Conservation (phyloP, 2,329 filamentous ascomycete species). For the Grosmannia penicillata region DNA sequence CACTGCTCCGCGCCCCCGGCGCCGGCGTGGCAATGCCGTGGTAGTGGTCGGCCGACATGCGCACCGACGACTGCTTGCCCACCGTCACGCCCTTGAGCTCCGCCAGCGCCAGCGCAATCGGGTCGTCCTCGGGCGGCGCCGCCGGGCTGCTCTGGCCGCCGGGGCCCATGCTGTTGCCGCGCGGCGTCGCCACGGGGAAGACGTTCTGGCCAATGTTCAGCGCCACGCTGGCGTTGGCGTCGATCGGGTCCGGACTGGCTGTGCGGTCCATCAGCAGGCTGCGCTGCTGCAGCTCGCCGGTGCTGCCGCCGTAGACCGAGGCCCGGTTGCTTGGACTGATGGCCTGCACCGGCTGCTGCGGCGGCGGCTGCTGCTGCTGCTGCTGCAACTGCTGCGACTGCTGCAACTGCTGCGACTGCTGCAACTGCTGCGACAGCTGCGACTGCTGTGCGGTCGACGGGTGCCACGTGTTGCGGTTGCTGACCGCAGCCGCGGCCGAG, state of each 20-base stretch:
- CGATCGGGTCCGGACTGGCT: conserved; percentile 69
- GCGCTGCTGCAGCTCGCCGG: conserved; percentile 15
- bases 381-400: conserved; percentile 6
- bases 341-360: neutral
- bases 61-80: conserved; percentile 60
- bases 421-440: conserved; percentile 8
- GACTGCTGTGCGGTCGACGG: conserved; percentile 15
- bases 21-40: conserved; percentile 82
- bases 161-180: conserved; percentile 22
- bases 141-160: conserved; percentile 15
- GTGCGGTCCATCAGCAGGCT: conserved; percentile 26
- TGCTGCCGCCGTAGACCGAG: conserved; percentile 5
- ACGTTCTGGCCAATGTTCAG: conserved; percentile 93
- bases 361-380: conserved; percentile 2
- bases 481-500: conserved; percentile 19
- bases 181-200: conserved; percentile 73
- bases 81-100: conserved; percentile 74
- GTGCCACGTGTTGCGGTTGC: conserved; percentile 47
- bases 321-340: neutral
- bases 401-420: conserved; percentile 7
- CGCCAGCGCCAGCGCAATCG: conserved; percentile 81
- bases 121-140: conserved; percentile 55
- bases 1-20: conserved; percentile 27
- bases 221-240: conserved; percentile 83
- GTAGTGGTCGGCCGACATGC: conserved; percentile 93